Evolutionary conservation across 192 early-diverging fungal species (phyloP), one percentile per base, ranked within the genome.

Genomic region (Backusella tuberculispora): DNA sequence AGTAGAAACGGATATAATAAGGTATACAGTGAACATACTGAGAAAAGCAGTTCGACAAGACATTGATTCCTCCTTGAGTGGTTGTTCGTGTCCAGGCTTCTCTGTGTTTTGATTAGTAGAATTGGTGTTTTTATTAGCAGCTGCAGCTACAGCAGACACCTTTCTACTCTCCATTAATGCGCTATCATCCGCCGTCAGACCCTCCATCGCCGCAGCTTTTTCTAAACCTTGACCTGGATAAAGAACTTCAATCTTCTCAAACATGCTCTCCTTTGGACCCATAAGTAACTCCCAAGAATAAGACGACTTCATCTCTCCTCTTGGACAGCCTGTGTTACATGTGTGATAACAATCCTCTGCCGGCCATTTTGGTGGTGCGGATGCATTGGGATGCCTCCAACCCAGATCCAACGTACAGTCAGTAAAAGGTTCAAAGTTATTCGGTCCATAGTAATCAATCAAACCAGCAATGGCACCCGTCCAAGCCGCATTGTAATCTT

Each of bases 321-420:
- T 71, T 37, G 79, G 79, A 44, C 79, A 80, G 9, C 79, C 79
- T 40, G 69, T 78, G 37, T 83, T 83, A 50, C 81, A 83, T 4
- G 81, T 83, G 45, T 83, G 81, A 41, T 83, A 83, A 66, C 81
- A 83, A 46, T 83, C 81, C 60, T 76, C 73, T 12, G 44, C 66
- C 1, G 81, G 81, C 81, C 81, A 83, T 8, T 19, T 24, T n/a
- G 81, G 81, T 7, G 74, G 75, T 6, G 60, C 40, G 12, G 81
- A 79, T 0, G 81, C 81, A 37, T 83, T 83, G 1, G 81, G 74
- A 72, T 83, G 81, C 7, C 44, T 19, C 77, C 77, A 83, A 5
- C 81, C 81, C 4, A 83, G 69, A 66, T 83, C 81, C 6, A 83
- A 63, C 19, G 37, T 63, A 65, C 81, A 83, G 12, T 83, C 81